Base-by-base conservation (phyloP, 208 protist species). In the Leishmania tarentolae region DNA sequence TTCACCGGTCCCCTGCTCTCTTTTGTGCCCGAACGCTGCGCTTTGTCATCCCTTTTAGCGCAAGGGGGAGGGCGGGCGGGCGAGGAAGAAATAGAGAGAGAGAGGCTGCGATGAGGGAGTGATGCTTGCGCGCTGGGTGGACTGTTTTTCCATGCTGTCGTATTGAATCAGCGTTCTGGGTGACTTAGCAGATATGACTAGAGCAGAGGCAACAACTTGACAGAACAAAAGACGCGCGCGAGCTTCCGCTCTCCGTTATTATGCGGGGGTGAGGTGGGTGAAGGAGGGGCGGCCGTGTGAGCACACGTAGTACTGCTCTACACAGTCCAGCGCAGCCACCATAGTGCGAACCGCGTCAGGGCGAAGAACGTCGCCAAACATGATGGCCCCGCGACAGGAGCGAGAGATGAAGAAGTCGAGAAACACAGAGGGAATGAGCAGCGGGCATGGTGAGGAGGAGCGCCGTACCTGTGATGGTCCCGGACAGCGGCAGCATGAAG, bases 311-410 rank as follows among this genome's bases (percentile, higher is more conserved):
- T 88, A 95, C 80, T 96, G 91, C 53, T 85, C 77, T 6, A 86
- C 86, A 24, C 71, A 74, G 37, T 72, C 75, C 13, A 88, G 68
- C 15, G 78, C 86, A 24, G 69, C 75, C n/a, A 93, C 84, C 19
- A 86, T 78, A 40, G 76, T 68, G 4, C 79, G 84, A 37, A 82
- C 82, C 8, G 84, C 73, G 6, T 44, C 35, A n/a, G 82, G 42
- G 31, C 69, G 81, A 15, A 97, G 75, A 9, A 59, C 31, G 61
- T 97, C 90, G 13, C 92, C 92, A 75, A 97, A 94, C 91, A 95
- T 94, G 78, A 97, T 70, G 17, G 93, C 93, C 0, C 93, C 93
- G 5, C 93, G 91, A 73, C 93, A 97, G 11, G 91, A 94, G 75
- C 93, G 90, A 0, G 91, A 92, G 53, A 97, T 80, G 42, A 97